Base-by-base conservation (phyloP, 495 filamentous ascomycete species). In the Neurospora sp. region DNA sequence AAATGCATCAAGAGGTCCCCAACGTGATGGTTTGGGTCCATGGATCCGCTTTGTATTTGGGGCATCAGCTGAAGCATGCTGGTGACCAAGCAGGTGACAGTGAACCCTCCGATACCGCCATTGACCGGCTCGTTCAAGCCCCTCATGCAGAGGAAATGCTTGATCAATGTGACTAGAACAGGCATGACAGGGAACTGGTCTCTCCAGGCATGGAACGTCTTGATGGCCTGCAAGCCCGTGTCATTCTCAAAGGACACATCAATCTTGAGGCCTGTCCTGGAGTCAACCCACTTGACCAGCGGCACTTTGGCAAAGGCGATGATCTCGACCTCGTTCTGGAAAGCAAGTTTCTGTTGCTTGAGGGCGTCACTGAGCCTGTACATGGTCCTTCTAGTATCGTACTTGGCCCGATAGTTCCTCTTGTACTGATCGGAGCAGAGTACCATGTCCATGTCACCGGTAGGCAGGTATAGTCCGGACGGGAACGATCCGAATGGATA, bases 231-330 rank as follows among this genome's bases (percentile, higher is more conserved):
- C 35, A 97, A 73, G 5, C 96, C 96, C 46, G 89, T 91, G 37
- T 89, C 80, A 77, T 98, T 98, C 82, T 99, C 96, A 78, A 99
- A 97, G 1, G 95, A 98, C 48, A 98, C 82, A 78, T 99, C 96
- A 27, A 98, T 89, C 48, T 89, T 90, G 59, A 99, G 83, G 9
- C 87, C 87, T 3, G 94, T 97, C 66, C 84, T 70, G 61, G 79
- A 82, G 73, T 98, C 94, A 40, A 92, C 82, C 75, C 90, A 98
- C 77, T 99, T 99, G 78, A 98, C 84, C n/a, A 99, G 88, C 0
- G 96, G 96, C 5, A 99, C 96, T 78, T 91, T 93, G 12, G 96
- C 96, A 71, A 85, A 83, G 0, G 85, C 69, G 68, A 99, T 92
- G 27, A 90, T 82, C 74, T 91, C 86, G 16, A 92, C 81, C 1